Conservation (phyloP, 768 basidiomycete species). For the Amanita pseudoporphyria region DNA sequence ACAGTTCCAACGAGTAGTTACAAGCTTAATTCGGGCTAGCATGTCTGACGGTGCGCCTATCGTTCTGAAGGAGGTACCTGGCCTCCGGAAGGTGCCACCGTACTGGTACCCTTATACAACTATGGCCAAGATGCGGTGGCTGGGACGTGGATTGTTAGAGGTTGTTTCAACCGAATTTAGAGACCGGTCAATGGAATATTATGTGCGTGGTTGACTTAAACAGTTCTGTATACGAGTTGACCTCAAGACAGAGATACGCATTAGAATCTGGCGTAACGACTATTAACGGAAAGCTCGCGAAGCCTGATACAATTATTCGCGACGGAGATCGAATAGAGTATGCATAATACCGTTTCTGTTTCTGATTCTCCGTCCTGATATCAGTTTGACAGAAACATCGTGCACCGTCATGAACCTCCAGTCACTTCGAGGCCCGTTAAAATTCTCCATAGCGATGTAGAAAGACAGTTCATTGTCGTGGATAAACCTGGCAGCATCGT, state of each 20-base stretch:
- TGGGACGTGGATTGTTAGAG: conserved; percentile 79
- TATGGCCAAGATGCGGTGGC: conserved; percentile 88
- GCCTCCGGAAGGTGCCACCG: conserved; percentile 72
- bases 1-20: conserved; percentile 49
- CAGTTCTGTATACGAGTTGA: not conserved
- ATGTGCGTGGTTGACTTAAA: conserved; percentile 46
- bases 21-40: conserved; percentile 39
- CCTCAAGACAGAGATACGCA: conserved; percentile 31
- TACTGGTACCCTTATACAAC: conserved; percentile 95
- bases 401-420: conserved; percentile 96
- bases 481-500: conserved; percentile 97
- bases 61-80: conserved; percentile 22
- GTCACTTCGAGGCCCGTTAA: conserved; percentile 78
- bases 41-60: conserved; percentile 32
- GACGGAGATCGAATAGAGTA: conserved; percentile 91
- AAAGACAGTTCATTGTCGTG: conserved; percentile 81
- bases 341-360: conserved; percentile 11
- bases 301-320: conserved; percentile 64
- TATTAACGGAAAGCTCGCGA: conserved; percentile 83
- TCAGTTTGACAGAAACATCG: conserved; percentile 58
- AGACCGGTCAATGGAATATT: conserved; percentile 91
- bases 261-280: conserved; percentile 93
- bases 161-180: conserved; percentile 92
- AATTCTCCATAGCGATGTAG: conserved; percentile 67
- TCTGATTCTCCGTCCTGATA: conserved; percentile 1